Evolutionary conservation across 2,329 filamentous ascomycete genomes (phyloP), one percentile per base, ranked within the genome.

Genomic region (Beauveria medogensis): DNA sequence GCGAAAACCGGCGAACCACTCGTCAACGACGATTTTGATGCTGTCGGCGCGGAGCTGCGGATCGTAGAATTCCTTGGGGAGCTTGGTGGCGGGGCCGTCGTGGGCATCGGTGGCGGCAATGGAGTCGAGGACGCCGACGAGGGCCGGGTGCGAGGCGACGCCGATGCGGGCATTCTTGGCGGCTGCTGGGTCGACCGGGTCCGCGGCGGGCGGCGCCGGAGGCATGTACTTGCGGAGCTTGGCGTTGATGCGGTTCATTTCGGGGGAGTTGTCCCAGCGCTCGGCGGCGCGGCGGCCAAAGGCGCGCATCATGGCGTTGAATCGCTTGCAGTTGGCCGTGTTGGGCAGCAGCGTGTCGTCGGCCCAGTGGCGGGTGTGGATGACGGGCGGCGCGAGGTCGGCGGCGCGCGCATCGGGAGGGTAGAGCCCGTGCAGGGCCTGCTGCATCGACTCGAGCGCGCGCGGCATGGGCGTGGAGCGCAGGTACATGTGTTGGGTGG

Each of bases 61-160:
- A 69, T 97, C 91, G 74, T 97, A 97, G 73, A 99, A 97, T 64
- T 92, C 89, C 10, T 81, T 78, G 0, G 94, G 94, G 3, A 97
- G 81, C 51, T 82, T 85, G 0, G 92, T 97, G 12, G 83, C 82
- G 0, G 89, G 84, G 22, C 72, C 72, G 28, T 46, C 48, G 71
- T 97, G 94, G 2, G 92, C 93, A 14, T 89, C 79, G 0, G 91
- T 96, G 7, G 91, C 85, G 71, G 97, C 97, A 69, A 97, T 83
- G 0, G 91, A 94, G 75, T 99, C 94, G 89, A 96, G 91, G 68
- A 99, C 88, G 58, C 94, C 94, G 6, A 87, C 92, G 14, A 97
- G 79, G 50, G 92, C 82, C 0, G 94, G 94, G 63, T 88, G 87
- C 1, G 87, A 87, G 72, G 97, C 92, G 9, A 97, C 90, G 28